Evolutionary conservation across 2,329 filamentous ascomycete species (phyloP), one percentile per base, ranked within the genome.

Genomic region (Neoarthrinium moseri): DNA sequence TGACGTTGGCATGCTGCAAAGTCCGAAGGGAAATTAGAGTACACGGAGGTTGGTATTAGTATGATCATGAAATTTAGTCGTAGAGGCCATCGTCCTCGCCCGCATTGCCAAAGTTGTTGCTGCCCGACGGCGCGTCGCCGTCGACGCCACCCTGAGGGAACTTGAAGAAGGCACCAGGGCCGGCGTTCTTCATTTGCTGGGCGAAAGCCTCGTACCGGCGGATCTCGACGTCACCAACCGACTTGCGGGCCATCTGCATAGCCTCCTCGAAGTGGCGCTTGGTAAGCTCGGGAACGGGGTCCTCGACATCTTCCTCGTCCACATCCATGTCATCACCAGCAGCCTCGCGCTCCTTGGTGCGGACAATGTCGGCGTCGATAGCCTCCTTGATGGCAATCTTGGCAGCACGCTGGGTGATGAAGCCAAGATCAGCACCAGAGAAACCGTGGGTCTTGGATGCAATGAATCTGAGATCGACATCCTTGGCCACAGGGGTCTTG

Each of bases 301-400:
- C 94, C 68, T 97, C 92, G 36, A 70, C 81, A 37, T 89, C 87
- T 55, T 94, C 89, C n/a, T n/a, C n/a, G 36, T 89, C 87, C 83
- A 95, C 92, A 59, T 89, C 86, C 53, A 84, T 76, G 59, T 88
- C 87, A 61, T 88, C 87, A 61, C 88, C 89, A 57, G 86, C 79
- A 54, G 87, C 91, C 73, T 96, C 92, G 52, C 87, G 91, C 74
- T 96, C 92, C 83, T 95, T 96, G 64, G 80, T 78, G 57, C 89
- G 88, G 73, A 95, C 89, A 58, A 99, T 97, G 51, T 97, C 92
- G 37, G 80, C 66, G 15, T 84, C 77, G 60, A 99, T 99, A 23
- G 92, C 85, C 76, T 99, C 86, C 82, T 99, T 99, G 77, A 99
- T 99, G 59, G 94, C 94, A 63, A 97, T 86, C 84, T 99, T 99